These are phyloP conservation scores for Talaromyces sp. DNA, from an alignment of 2,329 filamentous ascomycete genomes.

Conservation along the genomic window DNA sequence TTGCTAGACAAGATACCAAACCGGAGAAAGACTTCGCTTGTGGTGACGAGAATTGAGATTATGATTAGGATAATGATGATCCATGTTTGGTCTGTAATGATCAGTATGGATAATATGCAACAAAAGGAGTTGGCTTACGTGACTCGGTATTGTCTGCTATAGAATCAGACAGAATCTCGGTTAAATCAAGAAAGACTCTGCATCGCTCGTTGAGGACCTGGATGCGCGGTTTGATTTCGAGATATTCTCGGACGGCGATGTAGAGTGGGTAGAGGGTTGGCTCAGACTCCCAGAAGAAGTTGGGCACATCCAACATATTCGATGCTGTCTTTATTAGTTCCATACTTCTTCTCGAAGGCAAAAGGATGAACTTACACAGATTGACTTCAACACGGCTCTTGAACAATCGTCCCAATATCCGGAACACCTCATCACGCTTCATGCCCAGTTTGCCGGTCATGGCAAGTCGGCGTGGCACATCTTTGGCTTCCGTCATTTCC, in stretches of 20 bases:
- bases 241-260: conserved; percentile 89
- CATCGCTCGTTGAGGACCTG: conserved; percentile 97
- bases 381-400: conserved; percentile 96
- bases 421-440: conserved; percentile 86
- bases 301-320: conserved; percentile 92
- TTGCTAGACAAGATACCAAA: conserved; percentile 66
- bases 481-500: conserved; percentile 89
- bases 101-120: conserved; percentile 8
- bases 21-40: conserved; percentile 80
- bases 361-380: conserved; percentile 65
- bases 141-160: conserved; percentile 96
- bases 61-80: conserved; percentile 95
- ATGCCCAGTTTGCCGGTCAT: conserved; percentile 87
- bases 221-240: conserved; percentile 94
- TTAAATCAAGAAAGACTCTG: conserved; percentile 91
- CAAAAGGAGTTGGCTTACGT: conserved; percentile 36
- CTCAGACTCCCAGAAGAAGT: conserved; percentile 98
- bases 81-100: conserved; percentile 71
- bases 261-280: conserved; percentile 94
- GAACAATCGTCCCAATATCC: conserved; percentile 84
- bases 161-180: conserved; percentile 88
- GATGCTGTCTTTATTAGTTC: conserved; percentile 58
- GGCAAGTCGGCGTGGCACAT: conserved; percentile 84
- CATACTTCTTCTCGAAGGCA: not conserved
- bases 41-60: conserved; percentile 85